Percentiles rank a stretch among this genome's conserved stretches.
These are phyloP conservation scores for Pyropia yezoensis DNA, from an alignment of 23 red algal species.

Conservation along the genomic window DNA sequence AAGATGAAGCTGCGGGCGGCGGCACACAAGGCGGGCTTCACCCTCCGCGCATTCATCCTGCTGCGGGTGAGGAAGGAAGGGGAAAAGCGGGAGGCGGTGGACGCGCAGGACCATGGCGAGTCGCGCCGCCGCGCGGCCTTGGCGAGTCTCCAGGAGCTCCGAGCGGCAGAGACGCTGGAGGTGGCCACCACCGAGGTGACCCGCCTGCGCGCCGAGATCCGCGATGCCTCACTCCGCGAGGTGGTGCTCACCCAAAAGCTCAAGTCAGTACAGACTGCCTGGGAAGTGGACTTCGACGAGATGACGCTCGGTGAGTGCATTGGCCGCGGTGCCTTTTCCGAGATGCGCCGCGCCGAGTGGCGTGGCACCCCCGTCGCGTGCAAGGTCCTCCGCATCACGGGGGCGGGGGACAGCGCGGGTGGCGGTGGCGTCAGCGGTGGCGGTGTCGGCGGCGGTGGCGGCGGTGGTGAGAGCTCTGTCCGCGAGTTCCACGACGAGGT, in stretches of 20 bases:
- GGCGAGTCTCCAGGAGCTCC: no score
- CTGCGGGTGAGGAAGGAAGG: constrained; percentile 36
- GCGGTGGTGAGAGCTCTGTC: constrained; percentile 26
- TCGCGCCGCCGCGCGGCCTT: no score
- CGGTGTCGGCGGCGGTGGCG: neutral
- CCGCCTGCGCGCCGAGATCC: constrained; percentile 47
- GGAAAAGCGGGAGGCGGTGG: constrained; percentile 16
- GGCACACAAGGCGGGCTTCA: constrained; percentile 55
- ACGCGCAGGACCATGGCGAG: neutral
- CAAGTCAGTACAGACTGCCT: constrained; percentile 59
- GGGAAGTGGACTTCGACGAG: constrained; percentile 80
- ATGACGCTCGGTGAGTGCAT: constrained; percentile 57
- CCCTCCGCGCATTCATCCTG: constrained; percentile 55
- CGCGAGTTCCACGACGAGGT: constrained; percentile 84
- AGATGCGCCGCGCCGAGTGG: constrained; percentile 86
- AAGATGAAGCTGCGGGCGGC: constrained; percentile 54
- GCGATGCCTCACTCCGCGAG: constrained; percentile 43
- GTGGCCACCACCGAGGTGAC: no score
- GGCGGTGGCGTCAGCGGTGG: neutral
- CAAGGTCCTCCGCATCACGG: constrained; percentile 33
- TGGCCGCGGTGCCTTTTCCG: constrained; percentile 79
- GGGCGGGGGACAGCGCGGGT: constrained; percentile 2
- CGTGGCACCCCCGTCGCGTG: constrained; percentile 65
- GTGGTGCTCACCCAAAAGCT: constrained; percentile 69
- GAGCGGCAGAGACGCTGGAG: no score